These are phyloP conservation scores for Populus hybrid DNA, from an alignment of 441 rosid species.

Conservation along the genomic window DNA sequence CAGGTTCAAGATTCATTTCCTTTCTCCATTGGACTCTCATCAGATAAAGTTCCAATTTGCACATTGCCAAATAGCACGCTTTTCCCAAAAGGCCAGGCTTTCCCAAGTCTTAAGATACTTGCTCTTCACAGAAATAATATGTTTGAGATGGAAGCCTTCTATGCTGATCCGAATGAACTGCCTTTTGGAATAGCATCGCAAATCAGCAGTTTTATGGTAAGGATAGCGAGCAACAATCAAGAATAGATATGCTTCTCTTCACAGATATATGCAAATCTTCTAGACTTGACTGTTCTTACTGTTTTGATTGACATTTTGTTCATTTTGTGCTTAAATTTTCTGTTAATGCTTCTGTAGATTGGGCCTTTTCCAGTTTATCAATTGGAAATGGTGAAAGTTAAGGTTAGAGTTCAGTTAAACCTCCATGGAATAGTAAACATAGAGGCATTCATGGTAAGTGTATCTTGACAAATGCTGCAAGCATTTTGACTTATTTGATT, in stretches of 20 bases:
- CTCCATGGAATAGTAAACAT: conserved; percentile 68
- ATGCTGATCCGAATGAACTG: neutral
- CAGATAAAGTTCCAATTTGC: neutral
- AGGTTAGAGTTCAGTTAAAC: conserved; percentile 67
- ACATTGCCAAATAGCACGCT: neutral
- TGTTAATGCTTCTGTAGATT: conserved; percentile 52
- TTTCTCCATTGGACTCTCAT: conserved; percentile 2
- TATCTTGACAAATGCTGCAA: neutral
- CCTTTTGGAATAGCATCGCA: neutral
- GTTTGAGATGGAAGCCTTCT: neutral
- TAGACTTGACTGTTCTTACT: neutral
- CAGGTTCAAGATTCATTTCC: conserved; percentile 5
- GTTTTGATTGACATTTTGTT: neutral
- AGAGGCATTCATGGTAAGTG: conserved; percentile 68
- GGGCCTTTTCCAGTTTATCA: conserved; percentile 72
- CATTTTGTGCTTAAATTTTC: conserved; percentile 36
- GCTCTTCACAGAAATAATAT: neutral
- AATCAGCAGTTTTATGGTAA: neutral
- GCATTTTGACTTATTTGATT: neutral
- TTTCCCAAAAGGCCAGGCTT: neutral
- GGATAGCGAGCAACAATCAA: neutral
- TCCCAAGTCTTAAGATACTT: neutral
- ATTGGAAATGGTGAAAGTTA: conserved; percentile 61
- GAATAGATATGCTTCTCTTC: neutral
- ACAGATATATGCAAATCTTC: neutral